These are phyloP conservation scores for Stenocarpella maydis DNA, from an alignment of 2,329 filamentous ascomycete genomes.

Conservation along the genomic window DNA sequence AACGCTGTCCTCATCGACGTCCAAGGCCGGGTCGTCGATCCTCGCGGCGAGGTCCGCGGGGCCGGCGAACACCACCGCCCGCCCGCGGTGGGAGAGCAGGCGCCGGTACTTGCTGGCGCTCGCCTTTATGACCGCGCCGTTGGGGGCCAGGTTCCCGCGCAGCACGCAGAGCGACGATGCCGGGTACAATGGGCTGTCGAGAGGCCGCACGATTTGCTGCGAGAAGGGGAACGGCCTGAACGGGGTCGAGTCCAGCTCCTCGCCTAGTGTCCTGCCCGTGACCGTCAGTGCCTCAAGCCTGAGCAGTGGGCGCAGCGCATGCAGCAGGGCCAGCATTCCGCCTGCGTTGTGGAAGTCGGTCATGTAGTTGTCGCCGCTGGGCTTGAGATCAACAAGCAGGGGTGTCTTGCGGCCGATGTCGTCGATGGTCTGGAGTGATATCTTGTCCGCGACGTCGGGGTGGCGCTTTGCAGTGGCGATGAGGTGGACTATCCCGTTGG, in stretches of 20 bases:
- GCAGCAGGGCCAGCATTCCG: constrained; percentile 83
- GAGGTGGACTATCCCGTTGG: constrained; percentile 86
- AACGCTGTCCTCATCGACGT: constrained; percentile 68
- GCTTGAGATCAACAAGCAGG: constrained; percentile 85
- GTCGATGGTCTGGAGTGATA: constrained; percentile 83
- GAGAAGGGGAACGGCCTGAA: constrained; percentile 57
- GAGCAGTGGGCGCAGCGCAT: constrained; percentile 78
- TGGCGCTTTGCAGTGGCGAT: constrained; percentile 82
- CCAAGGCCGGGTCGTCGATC: constrained; percentile 64
- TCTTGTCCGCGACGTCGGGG: constrained; percentile 67
- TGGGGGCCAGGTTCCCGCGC: constrained; percentile 82
- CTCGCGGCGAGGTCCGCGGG: constrained; percentile 79
- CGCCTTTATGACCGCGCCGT: constrained; percentile 88
- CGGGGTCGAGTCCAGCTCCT: constrained; percentile 77
- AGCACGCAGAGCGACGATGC: constrained; percentile 85
- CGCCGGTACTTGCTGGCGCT: constrained; percentile 81
- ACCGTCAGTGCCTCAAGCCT: constrained; percentile 81
- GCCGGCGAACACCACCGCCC: constrained; percentile 72
- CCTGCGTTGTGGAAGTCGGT: constrained; percentile 90
- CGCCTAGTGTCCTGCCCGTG: constrained; percentile 83
- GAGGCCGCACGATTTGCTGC: constrained; percentile 65
- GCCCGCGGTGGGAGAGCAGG: constrained; percentile 55
- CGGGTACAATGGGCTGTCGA: constrained; percentile 71
- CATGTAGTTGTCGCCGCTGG: constrained; percentile 87
- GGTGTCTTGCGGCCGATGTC: constrained; percentile 80